Conservation (phyloP, 2,329 filamentous ascomycete genomes). For the Penicillium sp. region DNA sequence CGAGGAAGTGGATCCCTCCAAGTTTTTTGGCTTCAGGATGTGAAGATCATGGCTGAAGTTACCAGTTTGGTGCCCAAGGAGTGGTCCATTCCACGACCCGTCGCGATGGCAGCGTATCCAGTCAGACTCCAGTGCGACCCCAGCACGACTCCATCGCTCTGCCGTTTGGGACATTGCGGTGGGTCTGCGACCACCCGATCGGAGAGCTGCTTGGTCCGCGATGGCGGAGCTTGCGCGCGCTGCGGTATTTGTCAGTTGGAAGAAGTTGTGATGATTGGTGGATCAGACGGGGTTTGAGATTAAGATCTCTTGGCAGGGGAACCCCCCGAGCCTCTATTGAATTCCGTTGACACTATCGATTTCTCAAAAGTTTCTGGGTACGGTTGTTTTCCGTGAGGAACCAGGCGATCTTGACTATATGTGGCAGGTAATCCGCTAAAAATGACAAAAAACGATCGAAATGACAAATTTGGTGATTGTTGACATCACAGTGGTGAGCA, state of each 20-base stretch:
- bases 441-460: no score
- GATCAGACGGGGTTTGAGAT: not conserved
- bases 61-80: not conserved
- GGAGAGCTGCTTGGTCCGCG: not conserved
- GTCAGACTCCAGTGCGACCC: not conserved
- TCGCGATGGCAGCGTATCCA: not conserved
- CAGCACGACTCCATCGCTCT: not conserved
- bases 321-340: conserved; percentile 1
- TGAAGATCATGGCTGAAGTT: not conserved
- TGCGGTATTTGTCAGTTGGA: conserved; percentile 5
- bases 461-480: not conserved
- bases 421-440: not conserved
- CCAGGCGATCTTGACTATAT: conserved; percentile 3
- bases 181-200: not conserved
- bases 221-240: not conserved
- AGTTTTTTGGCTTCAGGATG: not conserved
- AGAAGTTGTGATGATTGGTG: not conserved
- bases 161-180: not conserved
- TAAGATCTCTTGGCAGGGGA: conserved; percentile 9
- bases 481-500: not conserved
- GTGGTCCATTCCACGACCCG: not conserved
- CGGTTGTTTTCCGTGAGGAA: not conserved
- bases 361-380: not conserved
- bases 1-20: not conserved
- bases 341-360: conserved; percentile 1